Evolutionary conservation across 139 green algal species (phyloP), one percentile per base, ranked within the genome.

Genomic region (Deuterostichococcus epilithicus): DNA sequence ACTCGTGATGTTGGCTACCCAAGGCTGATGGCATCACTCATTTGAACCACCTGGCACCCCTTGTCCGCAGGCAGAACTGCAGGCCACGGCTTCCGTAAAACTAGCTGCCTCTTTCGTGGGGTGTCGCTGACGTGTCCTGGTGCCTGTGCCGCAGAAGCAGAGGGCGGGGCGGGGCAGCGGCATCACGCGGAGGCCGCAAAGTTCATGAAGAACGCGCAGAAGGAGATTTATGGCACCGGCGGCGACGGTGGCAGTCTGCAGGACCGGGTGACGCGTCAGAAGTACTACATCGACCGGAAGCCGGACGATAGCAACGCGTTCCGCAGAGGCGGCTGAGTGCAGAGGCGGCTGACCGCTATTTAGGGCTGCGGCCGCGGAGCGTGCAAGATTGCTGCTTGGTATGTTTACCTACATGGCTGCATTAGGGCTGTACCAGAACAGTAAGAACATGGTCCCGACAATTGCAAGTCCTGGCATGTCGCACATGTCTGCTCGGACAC

Each of bases 241-340:
- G 77, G 71, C 5, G 77, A 77, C 36, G 77, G 15, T n/a, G 70
- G 58, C 25, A 77, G n/a, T 28, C 35, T 82, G 25, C 65, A 74
- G 30, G 78, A 82, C 35, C 47, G 78, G 2, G 47, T 82, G 1
- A 73, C 72, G 13, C 30, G 78, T 4, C 42, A 44, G 13, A 82
- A 82, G 72, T 82, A 67, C 45, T 82, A 82, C 44, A 45, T 72
- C 45, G 78, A 82, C 59, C 38, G 38, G 8, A 63, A 63, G 52
- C 52, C 52, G 52, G 52, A 63, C 20, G 52, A 63, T 20, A 63
- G 52, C 52, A 63, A 63, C 28, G 52, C 52, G 3, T 63, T 63
- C 52, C 52, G 52, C 52, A 25, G 52, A 25, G 8, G 42, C 42
- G n/a, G n/a, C n/a, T n/a, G n/a, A n/a, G n/a, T n/a, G n/a, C n/a